Evolutionary conservation across 164 flowering plant genomes (phyloP).

Genomic region (Chimonanthus praecox): DNA sequence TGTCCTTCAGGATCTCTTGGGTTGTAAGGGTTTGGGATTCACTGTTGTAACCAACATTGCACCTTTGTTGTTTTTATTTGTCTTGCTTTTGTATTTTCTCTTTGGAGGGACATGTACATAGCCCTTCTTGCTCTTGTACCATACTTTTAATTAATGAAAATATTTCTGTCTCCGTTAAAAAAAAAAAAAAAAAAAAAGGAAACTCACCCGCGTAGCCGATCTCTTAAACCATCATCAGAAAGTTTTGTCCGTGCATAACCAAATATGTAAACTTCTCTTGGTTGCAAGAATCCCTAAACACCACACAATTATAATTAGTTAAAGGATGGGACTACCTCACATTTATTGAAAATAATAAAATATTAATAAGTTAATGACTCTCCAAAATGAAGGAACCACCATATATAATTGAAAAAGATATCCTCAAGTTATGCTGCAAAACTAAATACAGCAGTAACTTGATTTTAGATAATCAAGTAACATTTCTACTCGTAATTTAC

Average conservation of each 20-base stretch:
- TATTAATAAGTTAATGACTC: not conserved
- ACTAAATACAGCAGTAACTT: not conserved
- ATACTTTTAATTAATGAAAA: too few species aligned
- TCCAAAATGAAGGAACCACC: not conserved
- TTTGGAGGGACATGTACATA: too few species aligned
- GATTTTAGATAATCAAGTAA: not conserved
- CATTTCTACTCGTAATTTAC: not conserved
- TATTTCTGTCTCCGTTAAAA: too few species aligned
- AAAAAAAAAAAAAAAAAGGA: too few species aligned
- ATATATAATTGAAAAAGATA: not conserved
- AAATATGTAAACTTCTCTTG: conserved; percentile 79
- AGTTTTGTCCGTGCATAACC: conserved; percentile 94
- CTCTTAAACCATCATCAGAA: conserved; percentile 67
- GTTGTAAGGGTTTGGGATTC: too few species aligned
- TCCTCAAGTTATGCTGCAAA: too few species aligned
- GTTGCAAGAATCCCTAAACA: conserved; percentile 63
- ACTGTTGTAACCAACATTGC: too few species aligned
- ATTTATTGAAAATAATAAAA: not conserved
- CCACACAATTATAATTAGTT: not conserved
- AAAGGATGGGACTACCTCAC: not conserved
- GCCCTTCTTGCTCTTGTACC: too few species aligned
- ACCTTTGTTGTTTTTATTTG: too few species aligned
- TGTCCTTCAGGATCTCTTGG: too few species aligned
- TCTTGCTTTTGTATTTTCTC: too few species aligned
- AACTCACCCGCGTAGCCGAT: conserved; percentile 73